These are phyloP conservation scores for Tolypocladium album DNA, from an alignment of 2,329 filamentous ascomycete genomes.

Conservation along the genomic window DNA sequence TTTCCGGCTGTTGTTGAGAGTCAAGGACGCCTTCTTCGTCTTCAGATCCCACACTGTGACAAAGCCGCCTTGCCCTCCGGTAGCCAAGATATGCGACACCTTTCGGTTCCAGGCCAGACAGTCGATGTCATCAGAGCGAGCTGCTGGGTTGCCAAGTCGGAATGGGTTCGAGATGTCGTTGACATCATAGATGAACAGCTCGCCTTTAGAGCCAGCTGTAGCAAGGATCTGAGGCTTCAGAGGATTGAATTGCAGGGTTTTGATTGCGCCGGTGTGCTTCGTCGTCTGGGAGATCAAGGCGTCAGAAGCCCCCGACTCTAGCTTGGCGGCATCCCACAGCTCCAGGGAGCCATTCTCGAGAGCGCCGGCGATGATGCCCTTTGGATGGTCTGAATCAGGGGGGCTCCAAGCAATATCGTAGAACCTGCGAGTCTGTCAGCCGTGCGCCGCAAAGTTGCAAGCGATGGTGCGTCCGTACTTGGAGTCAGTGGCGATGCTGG, in stretches of 20 bases:
- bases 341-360: constrained; percentile 90
- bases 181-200: constrained; percentile 91
- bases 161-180: constrained; percentile 84
- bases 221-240: constrained; percentile 83
- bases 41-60: constrained; percentile 98
- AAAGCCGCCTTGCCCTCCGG: constrained; percentile 84
- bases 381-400: constrained; percentile 64
- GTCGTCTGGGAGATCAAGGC: constrained; percentile 76
- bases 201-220: constrained; percentile 86
- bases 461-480: constrained; percentile 46
- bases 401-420: constrained; percentile 95
- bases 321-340: constrained; percentile 78
- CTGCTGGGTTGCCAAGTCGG: constrained; percentile 76
- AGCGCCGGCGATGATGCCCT: constrained; percentile 87
- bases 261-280: constrained; percentile 88
- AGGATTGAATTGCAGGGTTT: constrained; percentile 94
- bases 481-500: constrained; percentile 76
- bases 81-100: constrained; percentile 91
- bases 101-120: constrained; percentile 98
- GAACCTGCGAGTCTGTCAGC: constrained; percentile 49
- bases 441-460: background rate
- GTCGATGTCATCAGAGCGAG: constrained; percentile 88
- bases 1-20: constrained; percentile 90
- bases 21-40: constrained; percentile 93
- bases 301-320: constrained; percentile 49